phyloP scores from a whole-genome alignment of 2,329 filamentous ascomycete genomes.

The Fusarium sp. region DNA sequence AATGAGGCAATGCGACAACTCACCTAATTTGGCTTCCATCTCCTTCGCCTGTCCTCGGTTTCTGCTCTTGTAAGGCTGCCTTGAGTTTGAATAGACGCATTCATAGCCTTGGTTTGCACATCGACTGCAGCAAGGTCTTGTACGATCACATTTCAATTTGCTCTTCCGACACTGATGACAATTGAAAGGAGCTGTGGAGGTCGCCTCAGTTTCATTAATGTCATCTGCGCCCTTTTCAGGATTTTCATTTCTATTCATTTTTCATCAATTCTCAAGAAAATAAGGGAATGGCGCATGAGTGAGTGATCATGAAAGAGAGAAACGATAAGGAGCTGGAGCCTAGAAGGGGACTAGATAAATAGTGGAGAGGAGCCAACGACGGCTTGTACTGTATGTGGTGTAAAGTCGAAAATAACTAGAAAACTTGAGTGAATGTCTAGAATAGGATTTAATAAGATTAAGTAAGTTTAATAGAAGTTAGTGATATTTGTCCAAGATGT shows the following conservation, averaged over 20 bases:
- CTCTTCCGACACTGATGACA: constrained; percentile 24
- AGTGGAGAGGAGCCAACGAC: constrained; percentile 3
- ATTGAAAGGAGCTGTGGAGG: background rate
- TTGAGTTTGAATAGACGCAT: constrained; percentile 17
- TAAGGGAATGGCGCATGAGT: background rate
- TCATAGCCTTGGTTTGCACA: constrained; percentile 23
- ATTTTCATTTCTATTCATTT: background rate
- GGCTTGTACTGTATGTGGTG: too few relatives aligned
- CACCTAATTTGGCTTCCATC: constrained; percentile 12
- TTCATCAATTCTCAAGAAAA: background rate
- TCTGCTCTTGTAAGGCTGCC: constrained; percentile 16
- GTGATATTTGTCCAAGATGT: too few relatives aligned
- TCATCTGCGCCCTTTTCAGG: background rate
- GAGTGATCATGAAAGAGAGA: constrained; percentile 2
- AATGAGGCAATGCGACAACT: background rate
- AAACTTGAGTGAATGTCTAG: too few relatives aligned
- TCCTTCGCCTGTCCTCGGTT: constrained; percentile 9
- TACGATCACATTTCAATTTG: constrained; percentile 25
- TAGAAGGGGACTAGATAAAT: constrained; percentile 6
- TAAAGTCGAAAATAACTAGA: background rate
- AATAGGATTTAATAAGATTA: too few relatives aligned
- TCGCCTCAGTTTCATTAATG: background rate
- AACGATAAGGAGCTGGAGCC: background rate
- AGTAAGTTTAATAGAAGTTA: too few relatives aligned
- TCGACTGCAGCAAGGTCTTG: constrained; percentile 14